Evolutionary conservation across 192 early-diverging fungal species (phyloP).

Genomic region (Coemansia sp.): DNA sequence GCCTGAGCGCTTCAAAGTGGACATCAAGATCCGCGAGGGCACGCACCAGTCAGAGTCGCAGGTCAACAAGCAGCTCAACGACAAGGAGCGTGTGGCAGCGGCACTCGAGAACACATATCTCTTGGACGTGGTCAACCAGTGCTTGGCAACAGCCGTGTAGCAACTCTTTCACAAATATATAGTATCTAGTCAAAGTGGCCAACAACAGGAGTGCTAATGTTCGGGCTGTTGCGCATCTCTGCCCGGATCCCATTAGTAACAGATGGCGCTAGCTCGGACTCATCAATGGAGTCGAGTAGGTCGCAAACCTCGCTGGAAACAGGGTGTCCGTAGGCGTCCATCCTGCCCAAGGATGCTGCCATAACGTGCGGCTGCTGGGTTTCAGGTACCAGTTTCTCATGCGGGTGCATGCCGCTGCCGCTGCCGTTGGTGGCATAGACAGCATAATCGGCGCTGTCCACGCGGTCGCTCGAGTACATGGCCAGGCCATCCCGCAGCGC

Average conservation of each 20-base stretch:
- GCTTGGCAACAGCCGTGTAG: slow-evolving; percentile 60
- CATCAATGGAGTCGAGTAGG: slow-evolving; percentile 42
- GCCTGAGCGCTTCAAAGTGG: slow-evolving; percentile 91
- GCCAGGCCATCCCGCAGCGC: slow-evolving; percentile 37
- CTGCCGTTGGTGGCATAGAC: not conserved
- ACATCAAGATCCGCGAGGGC: slow-evolving; percentile 86
- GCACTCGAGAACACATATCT: slow-evolving; percentile 94
- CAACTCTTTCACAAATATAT: not conserved
- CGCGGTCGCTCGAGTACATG: slow-evolving; percentile 25
- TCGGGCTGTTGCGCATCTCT: slow-evolving; percentile 17
- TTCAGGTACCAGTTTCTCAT: not conserved
- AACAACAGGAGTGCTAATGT: slow-evolving; percentile 43
- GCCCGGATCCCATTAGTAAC: not conserved
- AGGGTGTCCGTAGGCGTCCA: slow-evolving; percentile 13
- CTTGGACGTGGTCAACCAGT: slow-evolving; percentile 93
- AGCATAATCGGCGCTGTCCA: not conserved
- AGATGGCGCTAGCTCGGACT: not conserved
- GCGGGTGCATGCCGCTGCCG: not conserved
- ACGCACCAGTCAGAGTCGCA: slow-evolving; percentile 94
- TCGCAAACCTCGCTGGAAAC: slow-evolving; percentile 41
- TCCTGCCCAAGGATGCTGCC: not conserved
- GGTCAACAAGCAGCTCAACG: slow-evolving; percentile 98
- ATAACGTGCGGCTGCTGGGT: not conserved
- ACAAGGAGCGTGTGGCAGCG: slow-evolving; percentile 98
- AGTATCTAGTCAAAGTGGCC: slow-evolving; percentile 21